phyloP scores from a whole-genome alignment of 805 yeast genomes.

The Alloascoidea hylecoeti region DNA sequence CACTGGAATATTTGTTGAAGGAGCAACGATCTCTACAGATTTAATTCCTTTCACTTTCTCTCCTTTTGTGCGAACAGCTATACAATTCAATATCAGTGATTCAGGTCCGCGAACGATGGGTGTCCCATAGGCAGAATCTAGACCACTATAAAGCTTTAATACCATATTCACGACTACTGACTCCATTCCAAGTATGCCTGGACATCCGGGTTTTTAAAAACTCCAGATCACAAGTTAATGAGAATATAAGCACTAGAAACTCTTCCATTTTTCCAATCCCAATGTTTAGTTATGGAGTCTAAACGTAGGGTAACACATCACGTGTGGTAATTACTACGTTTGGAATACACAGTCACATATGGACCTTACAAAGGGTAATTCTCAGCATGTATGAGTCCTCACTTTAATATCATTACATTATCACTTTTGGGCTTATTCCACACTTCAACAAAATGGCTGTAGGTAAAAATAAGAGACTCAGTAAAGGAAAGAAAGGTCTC shows the following conservation, averaged over 20 bases:
- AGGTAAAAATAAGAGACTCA: slow-evolving; percentile 76
- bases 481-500: slow-evolving; percentile 90
- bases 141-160: slow-evolving; percentile 67
- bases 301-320: too few species aligned
- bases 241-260: slow-evolving; percentile 90
- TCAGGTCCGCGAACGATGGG: slow-evolving; percentile 95
- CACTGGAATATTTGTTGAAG: slow-evolving; percentile 68
- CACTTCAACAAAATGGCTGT: too few species aligned
- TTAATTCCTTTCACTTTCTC: slow-evolving; percentile 39
- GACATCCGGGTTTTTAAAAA: slow-evolving; percentile 82
- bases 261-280: slow-evolving; percentile 75
- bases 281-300: too few species aligned
- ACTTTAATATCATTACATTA: too few species aligned
- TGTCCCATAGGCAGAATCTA: slow-evolving; percentile 61
- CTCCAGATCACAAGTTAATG: slow-evolving; percentile 57
- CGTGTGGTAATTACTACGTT: too few species aligned
- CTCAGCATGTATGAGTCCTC: too few species aligned
- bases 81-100: slow-evolving; percentile 71
- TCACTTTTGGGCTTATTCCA: too few species aligned
- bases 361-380: too few species aligned
- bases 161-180: slow-evolving; percentile 92
- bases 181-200: slow-evolving; percentile 94
- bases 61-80: slow-evolving; percentile 79
- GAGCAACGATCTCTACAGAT: slow-evolving; percentile 80
- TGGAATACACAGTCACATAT: too few species aligned